phyloP scores from a whole-genome alignment of 176 grass and related monocot species.

The Cenchrus americanus region DNA sequence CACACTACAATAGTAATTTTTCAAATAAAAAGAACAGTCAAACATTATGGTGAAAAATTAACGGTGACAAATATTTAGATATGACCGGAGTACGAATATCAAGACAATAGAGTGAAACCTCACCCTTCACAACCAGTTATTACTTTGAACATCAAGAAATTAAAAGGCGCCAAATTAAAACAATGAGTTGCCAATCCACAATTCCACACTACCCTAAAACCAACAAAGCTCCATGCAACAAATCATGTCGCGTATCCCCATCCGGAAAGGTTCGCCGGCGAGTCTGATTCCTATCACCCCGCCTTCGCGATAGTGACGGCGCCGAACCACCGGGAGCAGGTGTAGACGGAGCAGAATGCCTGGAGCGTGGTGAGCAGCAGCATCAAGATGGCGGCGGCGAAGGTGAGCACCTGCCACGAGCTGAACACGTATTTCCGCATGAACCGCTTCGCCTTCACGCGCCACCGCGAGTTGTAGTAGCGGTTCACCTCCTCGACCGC shows the following conservation, averaged over 20 bases:
- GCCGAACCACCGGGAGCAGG: constrained; percentile 84
- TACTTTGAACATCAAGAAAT: background rate
- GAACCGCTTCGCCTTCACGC: constrained; percentile 75
- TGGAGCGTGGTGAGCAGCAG: constrained; percentile 79
- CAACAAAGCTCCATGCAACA: constrained; percentile 9
- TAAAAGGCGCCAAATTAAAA: too few species aligned
- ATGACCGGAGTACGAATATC: too few species aligned
- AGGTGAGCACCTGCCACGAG: constrained; percentile 90
- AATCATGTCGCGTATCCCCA: background rate
- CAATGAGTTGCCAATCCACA: background rate
- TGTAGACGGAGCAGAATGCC: constrained; percentile 86
- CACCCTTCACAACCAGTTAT: background rate
- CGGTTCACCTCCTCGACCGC: constrained; percentile 73
- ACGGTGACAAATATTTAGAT: too few species aligned
- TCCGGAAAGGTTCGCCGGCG: background rate
- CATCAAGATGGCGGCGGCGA: constrained; percentile 76
- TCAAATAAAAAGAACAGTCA: too few species aligned
- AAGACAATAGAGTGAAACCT: background rate
- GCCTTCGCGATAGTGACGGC: constrained; percentile 39
- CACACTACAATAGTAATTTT: too few species aligned
- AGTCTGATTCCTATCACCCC: background rate
- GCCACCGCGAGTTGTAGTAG: constrained; percentile 68
- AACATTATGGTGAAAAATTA: too few species aligned
- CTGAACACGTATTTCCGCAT: constrained; percentile 85
- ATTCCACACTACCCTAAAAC: background rate